Base-by-base conservation (phyloP, 225 moss, liverwort and hornwort genomes). In the Polytrichum commune region DNA sequence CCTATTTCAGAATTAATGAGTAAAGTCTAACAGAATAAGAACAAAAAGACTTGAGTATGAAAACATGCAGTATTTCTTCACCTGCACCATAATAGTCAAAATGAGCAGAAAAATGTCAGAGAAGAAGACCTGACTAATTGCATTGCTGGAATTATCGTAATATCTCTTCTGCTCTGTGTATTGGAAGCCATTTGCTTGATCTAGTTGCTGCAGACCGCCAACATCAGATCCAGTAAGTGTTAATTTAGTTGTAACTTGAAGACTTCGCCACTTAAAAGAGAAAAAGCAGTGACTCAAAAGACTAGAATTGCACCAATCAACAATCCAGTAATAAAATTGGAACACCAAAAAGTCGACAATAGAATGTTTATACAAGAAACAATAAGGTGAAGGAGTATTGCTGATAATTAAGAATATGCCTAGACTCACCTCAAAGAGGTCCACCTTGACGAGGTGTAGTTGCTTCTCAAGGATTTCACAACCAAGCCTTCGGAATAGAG, bases 401-500 rank as follows among this genome's bases (percentile, higher is more conserved):
- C 46, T 46, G 16, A 46, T 46, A 46, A 46, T 46, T 4, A 46
- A 46, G 13, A 13, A 46, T 9, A 4, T 16, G 65, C 27, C 22
- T n/a, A 75, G 70, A 56, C 76, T 78, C 55, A 93, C 93, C 86
- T 86, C 63, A 84, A 83, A 84, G 26, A 93, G 77, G 53, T 88
- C 84, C 74, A 79, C 76, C 55, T 72, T 77, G 28, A 93, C 77
- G 28, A 87, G 56, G 61, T 81, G 82, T 69, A 93, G 73, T 78
- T 93, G 89, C 69, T 78, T 78, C 63, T 96, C 82, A 69, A 96
- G 82, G 65, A 92, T 85, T 63, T 96, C 85, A 69, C 78, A 77
- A 69, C 91, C 96, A 79, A 87, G 73, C 33, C 75, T 80, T 74
- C 90, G 93, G 77, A 96, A 96, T 54, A 96, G 54, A 80, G 91